Evolutionary conservation across 2,329 filamentous ascomycete genomes (phyloP).

Genomic region (Knoxdaviesia capensis): DNA sequence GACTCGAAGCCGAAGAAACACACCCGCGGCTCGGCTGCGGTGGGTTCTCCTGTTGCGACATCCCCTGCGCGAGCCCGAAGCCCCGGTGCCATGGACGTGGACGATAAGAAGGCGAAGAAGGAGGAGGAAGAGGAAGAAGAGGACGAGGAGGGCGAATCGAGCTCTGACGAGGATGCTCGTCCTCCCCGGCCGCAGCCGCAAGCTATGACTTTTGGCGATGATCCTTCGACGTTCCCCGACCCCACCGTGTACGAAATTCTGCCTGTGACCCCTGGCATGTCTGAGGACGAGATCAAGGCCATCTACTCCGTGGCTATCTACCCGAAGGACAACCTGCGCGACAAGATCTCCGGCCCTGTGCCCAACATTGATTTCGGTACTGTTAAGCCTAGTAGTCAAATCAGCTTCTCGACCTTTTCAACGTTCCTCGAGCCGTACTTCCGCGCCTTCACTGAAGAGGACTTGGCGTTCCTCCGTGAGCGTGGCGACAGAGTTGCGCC

Average conservation of each 20-base stretch:
- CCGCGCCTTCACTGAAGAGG: slow-evolving; percentile 74
- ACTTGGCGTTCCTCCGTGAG: slow-evolving; percentile 81
- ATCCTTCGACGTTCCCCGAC: slow-evolving; percentile 78
- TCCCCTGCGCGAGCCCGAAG: slow-evolving; percentile 26
- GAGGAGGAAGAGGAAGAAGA: slow-evolving; percentile 16
- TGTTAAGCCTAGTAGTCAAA: slow-evolving; percentile 83
- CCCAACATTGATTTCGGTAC: slow-evolving; percentile 93
- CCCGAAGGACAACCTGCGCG: slow-evolving; percentile 58
- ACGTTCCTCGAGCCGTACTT: slow-evolving; percentile 86
- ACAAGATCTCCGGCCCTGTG: slow-evolving; percentile 72
- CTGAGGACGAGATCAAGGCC: slow-evolving; percentile 64
- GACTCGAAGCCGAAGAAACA: slow-evolving; percentile 30
- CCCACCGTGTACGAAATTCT: slow-evolving; percentile 90
- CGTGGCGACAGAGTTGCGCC: slow-evolving; percentile 66
- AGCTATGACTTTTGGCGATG: slow-evolving; percentile 76
- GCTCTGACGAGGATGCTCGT: slow-evolving; percentile 38
- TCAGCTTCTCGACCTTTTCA: slow-evolving; percentile 84
- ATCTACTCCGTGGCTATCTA: slow-evolving; percentile 79
- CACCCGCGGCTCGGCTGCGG: slow-evolving; percentile 15
- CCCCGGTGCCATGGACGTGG: slow-evolving; percentile 36
- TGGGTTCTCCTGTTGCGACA: slow-evolving; percentile 7
- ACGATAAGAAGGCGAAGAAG: slow-evolving; percentile 27
- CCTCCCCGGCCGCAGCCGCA: slow-evolving; percentile 48
- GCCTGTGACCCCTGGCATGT: slow-evolving; percentile 52
- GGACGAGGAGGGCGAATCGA: slow-evolving; percentile 26